Evolutionary conservation across 805 yeast genomes (phyloP).

Genomic region (Metahyphopichia silvanorum): DNA sequence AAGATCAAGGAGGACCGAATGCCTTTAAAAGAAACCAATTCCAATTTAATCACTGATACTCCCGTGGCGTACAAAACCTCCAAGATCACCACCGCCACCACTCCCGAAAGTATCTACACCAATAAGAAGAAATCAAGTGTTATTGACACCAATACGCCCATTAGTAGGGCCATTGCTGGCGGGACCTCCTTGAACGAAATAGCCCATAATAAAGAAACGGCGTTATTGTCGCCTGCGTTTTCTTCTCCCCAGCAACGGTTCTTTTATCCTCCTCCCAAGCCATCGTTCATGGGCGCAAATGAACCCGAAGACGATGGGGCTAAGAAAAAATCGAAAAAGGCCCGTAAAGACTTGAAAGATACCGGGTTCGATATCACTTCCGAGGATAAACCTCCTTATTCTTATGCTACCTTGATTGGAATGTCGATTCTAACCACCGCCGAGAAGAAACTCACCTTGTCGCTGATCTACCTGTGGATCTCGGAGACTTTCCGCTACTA

Average conservation of each 20-base stretch:
- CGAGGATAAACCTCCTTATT: slow-evolving; percentile 82
- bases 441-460: slow-evolving; percentile 37
- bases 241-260: slow-evolving; percentile 46
- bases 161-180: slow-evolving; percentile 5
- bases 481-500: slow-evolving; percentile 81
- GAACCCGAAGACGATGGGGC: slow-evolving; percentile 26
- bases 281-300: slow-evolving; percentile 6
- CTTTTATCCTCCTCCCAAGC: slow-evolving; percentile 8
- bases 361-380: slow-evolving; percentile 45
- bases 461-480: slow-evolving; percentile 90
- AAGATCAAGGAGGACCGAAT: too few species aligned
- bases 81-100: slow-evolving; percentile 35
- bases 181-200: slow-evolving; percentile 1
- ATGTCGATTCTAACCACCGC: slow-evolving; percentile 88
- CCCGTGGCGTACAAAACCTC: slow-evolving; percentile 17
- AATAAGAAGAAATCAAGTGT: slow-evolving; percentile 10
- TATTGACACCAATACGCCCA: slow-evolving; percentile 20
- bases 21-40: slow-evolving; percentile 1
- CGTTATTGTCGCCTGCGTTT: slow-evolving; percentile 37
- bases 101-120: slow-evolving; percentile 24
- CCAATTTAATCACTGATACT: slow-evolving; percentile 16
- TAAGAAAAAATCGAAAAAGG: slow-evolving; percentile 25
- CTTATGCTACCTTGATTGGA: slow-evolving; percentile 91
- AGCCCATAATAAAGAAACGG: slow-evolving; percentile 10
- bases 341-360: slow-evolving; percentile 25